Conservation (phyloP, 1,139 yeast genomes). For the Protomyces inundatus region DNA sequence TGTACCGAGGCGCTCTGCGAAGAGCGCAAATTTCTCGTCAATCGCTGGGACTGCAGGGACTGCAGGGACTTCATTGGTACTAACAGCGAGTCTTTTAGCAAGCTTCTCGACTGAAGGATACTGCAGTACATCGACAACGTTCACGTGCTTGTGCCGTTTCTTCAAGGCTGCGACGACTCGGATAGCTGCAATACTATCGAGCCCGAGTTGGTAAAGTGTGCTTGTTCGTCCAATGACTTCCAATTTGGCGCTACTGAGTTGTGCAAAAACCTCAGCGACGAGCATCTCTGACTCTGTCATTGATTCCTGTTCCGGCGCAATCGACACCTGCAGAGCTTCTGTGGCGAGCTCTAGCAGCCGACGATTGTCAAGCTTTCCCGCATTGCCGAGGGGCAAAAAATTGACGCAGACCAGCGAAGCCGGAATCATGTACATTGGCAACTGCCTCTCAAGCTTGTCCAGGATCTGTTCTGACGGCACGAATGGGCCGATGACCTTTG, state of each 20-base stretch:
- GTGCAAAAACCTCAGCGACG: conserved; percentile 27
- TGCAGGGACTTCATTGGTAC: background rate
- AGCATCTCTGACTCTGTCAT: background rate
- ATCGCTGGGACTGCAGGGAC: background rate
- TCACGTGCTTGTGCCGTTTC: background rate
- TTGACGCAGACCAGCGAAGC: conserved; percentile 27
- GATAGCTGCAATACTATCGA: conserved; percentile 33
- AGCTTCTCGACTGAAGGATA: conserved; percentile 25
- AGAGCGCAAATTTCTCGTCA: background rate
- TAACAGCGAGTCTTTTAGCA: background rate
- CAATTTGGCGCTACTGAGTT: conserved; percentile 25
- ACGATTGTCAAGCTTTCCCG: conserved; percentile 31
- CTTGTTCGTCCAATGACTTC: conserved; percentile 5
- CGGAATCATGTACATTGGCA: conserved; percentile 34
- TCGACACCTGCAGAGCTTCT: background rate
- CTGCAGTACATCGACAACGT: conserved; percentile 30
- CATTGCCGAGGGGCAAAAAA: conserved; percentile 31
- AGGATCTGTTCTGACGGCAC: background rate
- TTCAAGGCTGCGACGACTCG: conserved; percentile 27
- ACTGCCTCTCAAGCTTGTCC: conserved; percentile 10
- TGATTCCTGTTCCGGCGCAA: background rate
- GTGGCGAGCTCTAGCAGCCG: conserved; percentile 8
- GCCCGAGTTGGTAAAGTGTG: conserved; percentile 31
- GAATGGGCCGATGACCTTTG: background rate
- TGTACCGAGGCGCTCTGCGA: background rate